phyloP scores from a whole-genome alignment of 768 basidiomycete species.

The Melanogaster broomeanus region DNA sequence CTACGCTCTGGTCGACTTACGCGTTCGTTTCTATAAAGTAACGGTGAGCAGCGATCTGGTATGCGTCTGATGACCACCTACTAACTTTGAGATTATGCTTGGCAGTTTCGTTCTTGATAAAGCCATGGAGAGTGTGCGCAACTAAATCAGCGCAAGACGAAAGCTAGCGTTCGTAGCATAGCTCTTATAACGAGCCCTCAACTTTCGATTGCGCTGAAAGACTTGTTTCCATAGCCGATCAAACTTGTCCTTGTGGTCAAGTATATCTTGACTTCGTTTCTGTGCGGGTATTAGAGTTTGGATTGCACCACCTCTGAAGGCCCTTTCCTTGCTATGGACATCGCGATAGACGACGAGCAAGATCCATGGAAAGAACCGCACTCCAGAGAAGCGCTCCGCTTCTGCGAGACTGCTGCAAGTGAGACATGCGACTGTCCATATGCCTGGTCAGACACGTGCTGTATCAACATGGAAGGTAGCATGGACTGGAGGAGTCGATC shows the following conservation, averaged over 20 bases:
- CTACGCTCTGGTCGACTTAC: no score
- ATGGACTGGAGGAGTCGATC: no score
- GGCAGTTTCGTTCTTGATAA: constrained; percentile 96
- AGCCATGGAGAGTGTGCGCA: constrained; percentile 83
- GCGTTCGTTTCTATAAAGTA: no score
- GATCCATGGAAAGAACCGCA: constrained; percentile 7
- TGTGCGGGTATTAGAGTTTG: constrained; percentile 62
- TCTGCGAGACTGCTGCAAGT: constrained; percentile 32
- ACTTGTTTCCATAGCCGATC: constrained; percentile 72
- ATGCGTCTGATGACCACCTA: constrained; percentile 44
- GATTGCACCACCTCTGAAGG: constrained; percentile 38
- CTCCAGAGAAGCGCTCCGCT: constrained; percentile 22
- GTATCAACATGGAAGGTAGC: no score
- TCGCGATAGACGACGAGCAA: constrained; percentile 24
- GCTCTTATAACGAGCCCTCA: constrained; percentile 85
- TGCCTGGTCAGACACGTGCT: no score
- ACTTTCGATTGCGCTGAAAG: constrained; percentile 72
- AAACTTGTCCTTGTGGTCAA: constrained; percentile 91
- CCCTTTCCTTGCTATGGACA: constrained; percentile 48
- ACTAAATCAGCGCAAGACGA: constrained; percentile 1
- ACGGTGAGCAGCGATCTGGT: neutral
- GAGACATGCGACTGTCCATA: no score
- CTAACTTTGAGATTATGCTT: constrained; percentile 92
- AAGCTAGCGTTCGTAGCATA: constrained; percentile 32
- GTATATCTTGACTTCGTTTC: constrained; percentile 90